A percentile compares a stretch with the other conserved stretches of the same genome.
Evolutionary conservation across 2,329 filamentous ascomycete genomes (phyloP).

Genomic region (Monilinia aucupariae): DNA sequence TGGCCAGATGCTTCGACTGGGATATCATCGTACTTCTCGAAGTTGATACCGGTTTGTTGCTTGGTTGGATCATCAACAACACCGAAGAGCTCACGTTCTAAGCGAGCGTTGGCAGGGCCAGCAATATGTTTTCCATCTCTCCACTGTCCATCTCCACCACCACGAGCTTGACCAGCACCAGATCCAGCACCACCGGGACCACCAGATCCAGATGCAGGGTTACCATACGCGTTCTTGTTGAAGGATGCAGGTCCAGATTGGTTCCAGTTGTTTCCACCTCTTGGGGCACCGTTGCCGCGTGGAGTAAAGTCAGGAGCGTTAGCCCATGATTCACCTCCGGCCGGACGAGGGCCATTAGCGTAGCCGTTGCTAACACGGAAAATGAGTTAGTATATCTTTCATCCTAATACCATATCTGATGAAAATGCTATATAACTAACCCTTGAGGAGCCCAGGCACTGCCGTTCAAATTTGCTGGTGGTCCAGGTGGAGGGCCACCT

Average conservation of each 20-base stretch:
- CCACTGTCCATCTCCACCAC: conserved; percentile 95
- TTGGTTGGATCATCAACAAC: conserved; percentile 85
- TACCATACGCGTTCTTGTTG: conserved; percentile 56
- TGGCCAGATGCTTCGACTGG: conserved; percentile 95
- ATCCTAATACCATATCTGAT: no score
- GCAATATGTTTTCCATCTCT: conserved; percentile 93
- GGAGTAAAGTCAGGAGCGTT: conserved; percentile 38
- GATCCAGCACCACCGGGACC: conserved; percentile 16
- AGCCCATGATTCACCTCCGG: conserved; percentile 34
- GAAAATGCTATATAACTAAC: conserved; percentile 40
- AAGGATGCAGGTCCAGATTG: conserved; percentile 24
- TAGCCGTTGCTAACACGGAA: conserved; percentile 44
- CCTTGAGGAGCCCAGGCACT: conserved; percentile 54
- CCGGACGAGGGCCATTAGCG: conserved; percentile 33
- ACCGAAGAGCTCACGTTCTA: conserved; percentile 96
- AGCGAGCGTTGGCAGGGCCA: conserved; percentile 77
- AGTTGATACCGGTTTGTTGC: conserved; percentile 98
- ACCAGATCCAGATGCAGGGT: conserved; percentile 34
- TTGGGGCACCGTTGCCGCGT: conserved; percentile 29
- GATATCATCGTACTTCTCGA: conserved; percentile 99
- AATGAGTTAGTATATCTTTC: conserved; percentile 22
- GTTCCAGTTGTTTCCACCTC: conserved; percentile 38
- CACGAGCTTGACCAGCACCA: conserved; percentile 47
- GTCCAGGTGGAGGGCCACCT: conserved; percentile 32
- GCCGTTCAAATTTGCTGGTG: conserved; percentile 47